phyloP scores from a whole-genome alignment of 805 yeast species.

The Nakazawaea pomicola region DNA sequence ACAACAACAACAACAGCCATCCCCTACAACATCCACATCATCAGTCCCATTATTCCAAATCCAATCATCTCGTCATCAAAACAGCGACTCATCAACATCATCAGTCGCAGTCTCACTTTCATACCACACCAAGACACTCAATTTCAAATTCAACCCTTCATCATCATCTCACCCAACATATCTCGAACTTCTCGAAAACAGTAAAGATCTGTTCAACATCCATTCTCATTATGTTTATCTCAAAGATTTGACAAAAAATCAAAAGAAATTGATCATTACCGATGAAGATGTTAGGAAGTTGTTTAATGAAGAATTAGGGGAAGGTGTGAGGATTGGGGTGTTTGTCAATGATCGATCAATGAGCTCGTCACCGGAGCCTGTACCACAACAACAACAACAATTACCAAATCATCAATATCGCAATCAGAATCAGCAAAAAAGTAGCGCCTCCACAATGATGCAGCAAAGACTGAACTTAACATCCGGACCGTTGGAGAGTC shows the following conservation, averaged over 20 bases:
- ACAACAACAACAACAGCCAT: constrained; percentile 6
- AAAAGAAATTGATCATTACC: background rate
- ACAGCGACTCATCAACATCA: background rate
- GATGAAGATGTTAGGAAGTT: constrained; percentile 9
- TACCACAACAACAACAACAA: too few relatives aligned
- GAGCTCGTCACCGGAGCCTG: too few relatives aligned
- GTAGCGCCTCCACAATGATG: too few relatives aligned
- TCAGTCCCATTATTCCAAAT: constrained; percentile 3
- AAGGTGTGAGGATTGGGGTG: constrained; percentile 3
- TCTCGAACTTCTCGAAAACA: constrained; percentile 73
- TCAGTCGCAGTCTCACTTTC: too few relatives aligned
- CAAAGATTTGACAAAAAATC: constrained; percentile 2
- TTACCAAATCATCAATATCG: too few relatives aligned
- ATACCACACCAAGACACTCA: too few relatives aligned
- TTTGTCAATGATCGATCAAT: background rate
- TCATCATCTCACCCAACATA: constrained; percentile 79
- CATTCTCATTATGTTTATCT: constrained; percentile 19
- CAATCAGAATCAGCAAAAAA: too few relatives aligned
- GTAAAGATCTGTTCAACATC: constrained; percentile 65
- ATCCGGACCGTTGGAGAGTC: too few relatives aligned
- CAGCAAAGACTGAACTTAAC: too few relatives aligned
- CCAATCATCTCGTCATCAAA: constrained; percentile 15
- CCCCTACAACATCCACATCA: constrained; percentile 1
- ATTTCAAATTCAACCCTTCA: constrained; percentile 58
- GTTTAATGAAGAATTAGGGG: background rate